phyloP scores from a whole-genome alignment of 2,329 filamentous ascomycete species.

The Calonectria honghensis region DNA sequence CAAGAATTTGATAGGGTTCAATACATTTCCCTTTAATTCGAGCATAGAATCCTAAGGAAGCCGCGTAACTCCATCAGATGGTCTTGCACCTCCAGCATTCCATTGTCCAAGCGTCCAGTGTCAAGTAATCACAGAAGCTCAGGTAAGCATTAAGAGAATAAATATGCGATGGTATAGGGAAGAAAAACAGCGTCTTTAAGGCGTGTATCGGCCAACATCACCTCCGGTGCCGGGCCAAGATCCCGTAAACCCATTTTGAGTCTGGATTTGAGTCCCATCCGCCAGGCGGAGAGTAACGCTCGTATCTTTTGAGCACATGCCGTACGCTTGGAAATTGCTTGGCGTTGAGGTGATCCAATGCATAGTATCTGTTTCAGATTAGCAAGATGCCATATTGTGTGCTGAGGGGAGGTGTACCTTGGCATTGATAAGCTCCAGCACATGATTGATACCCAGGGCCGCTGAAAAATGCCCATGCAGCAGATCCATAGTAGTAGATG shows the following conservation, averaged over 20 bases:
- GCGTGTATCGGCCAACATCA: constrained; percentile 13
- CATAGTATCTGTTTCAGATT: not conserved
- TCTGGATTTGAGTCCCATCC: constrained; percentile 12
- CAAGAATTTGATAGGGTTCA: too few species aligned
- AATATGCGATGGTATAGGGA: not conserved
- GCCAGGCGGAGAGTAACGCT: not conserved
- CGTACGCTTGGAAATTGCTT: not conserved
- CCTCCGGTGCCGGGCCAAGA: constrained; percentile 6
- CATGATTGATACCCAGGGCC: constrained; percentile 11
- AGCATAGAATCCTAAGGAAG: too few species aligned
- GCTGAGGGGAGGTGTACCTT: not conserved
- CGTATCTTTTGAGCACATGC: constrained; percentile 5
- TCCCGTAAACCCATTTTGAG: not conserved
- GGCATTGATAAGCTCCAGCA: constrained; percentile 14
- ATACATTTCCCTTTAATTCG: too few species aligned
- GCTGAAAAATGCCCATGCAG: constrained; percentile 13
- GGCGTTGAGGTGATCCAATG: constrained; percentile 1
- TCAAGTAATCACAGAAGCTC: too few species aligned
- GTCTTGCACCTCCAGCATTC: too few species aligned
- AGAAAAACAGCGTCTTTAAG: not conserved
- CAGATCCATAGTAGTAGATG: constrained; percentile 15
- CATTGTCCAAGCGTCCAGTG: too few species aligned
- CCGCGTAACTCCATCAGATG: too few species aligned
- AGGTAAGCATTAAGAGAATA: too few species aligned
- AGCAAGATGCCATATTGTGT: not conserved